phyloP scores from a whole-genome alignment of 192 early-diverging fungal species.

The Haplosporangium gracile region DNA sequence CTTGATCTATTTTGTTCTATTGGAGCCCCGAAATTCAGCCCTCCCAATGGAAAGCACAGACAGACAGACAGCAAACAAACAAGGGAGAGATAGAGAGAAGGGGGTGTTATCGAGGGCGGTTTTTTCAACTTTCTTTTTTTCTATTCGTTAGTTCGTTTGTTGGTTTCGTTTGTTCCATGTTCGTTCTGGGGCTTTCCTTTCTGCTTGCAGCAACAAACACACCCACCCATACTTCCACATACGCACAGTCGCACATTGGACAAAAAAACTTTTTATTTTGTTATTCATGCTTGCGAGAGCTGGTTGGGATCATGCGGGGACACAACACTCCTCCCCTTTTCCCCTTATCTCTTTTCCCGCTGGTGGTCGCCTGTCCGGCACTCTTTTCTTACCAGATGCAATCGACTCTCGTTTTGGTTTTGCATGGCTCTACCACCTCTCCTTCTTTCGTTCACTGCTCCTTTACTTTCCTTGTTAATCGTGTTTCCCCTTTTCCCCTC shows the following conservation, averaged over 20 bases:
- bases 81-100: not conserved
- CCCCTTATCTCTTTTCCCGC: not conserved
- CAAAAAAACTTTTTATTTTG: not conserved
- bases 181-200: constrained; percentile 16
- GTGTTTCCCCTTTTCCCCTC: not conserved
- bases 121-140: constrained; percentile 29
- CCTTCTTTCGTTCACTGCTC: not conserved
- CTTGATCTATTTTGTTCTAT: constrained; percentile 12
- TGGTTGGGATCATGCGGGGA: not conserved
- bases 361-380: not conserved
- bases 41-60: no score
- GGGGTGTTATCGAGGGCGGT: constrained; percentile 10
- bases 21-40: not conserved
- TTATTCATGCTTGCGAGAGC: not conserved
- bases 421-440: not conserved
- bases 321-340: not conserved
- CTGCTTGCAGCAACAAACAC: not conserved
- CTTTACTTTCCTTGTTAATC: not conserved
- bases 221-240: not conserved
- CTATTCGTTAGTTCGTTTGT: constrained; percentile 17
- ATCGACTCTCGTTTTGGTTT: not conserved
- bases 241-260: not conserved
- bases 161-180: not conserved
- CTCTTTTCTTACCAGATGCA: not conserved
- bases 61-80: not conserved